Evolutionary conservation across 176 grass and related monocot species (phyloP).

Genomic region (Triticum aestivum): DNA sequence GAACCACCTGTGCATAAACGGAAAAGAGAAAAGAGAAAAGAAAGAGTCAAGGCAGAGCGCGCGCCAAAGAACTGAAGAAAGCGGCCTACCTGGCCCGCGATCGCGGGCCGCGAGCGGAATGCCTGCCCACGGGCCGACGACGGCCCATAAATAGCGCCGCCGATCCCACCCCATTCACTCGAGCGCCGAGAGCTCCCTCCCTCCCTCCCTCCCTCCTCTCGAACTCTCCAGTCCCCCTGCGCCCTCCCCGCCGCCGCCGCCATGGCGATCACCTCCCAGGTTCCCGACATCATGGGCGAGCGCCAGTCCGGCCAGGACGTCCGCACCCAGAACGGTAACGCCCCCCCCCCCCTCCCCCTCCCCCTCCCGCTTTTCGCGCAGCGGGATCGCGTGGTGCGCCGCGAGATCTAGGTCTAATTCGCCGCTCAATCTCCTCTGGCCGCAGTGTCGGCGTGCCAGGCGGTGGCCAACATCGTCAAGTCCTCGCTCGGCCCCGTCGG

Average conservation of each 20-base stretch:
- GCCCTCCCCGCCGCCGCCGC: background rate
- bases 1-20: too few relatives aligned
- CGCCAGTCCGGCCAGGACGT: slow-evolving; percentile 95
- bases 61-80: too few relatives aligned
- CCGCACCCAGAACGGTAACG: slow-evolving; percentile 84
- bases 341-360: too few relatives aligned
- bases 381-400: background rate
- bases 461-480: slow-evolving; percentile 90
- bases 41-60: too few relatives aligned
- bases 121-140: too few relatives aligned
- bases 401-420: slow-evolving; percentile 31
- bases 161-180: too few relatives aligned
- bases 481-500: slow-evolving; percentile 84
- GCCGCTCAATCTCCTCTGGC: background rate
- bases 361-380: background rate
- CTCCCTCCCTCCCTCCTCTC: background rate
- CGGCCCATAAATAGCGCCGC: too few relatives aligned
- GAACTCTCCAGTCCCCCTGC: slow-evolving; percentile 23
- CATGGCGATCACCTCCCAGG: slow-evolving; percentile 66
- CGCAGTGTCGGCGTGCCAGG: slow-evolving; percentile 83
- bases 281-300: slow-evolving; percentile 81
- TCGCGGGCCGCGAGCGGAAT: too few relatives aligned
- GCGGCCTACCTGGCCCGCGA: too few relatives aligned
- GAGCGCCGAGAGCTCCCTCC: too few relatives aligned
- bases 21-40: too few relatives aligned